Base-by-base conservation (phyloP, 2,329 filamentous ascomycete genomes). In the Aspergillus costaricaensis region DNA sequence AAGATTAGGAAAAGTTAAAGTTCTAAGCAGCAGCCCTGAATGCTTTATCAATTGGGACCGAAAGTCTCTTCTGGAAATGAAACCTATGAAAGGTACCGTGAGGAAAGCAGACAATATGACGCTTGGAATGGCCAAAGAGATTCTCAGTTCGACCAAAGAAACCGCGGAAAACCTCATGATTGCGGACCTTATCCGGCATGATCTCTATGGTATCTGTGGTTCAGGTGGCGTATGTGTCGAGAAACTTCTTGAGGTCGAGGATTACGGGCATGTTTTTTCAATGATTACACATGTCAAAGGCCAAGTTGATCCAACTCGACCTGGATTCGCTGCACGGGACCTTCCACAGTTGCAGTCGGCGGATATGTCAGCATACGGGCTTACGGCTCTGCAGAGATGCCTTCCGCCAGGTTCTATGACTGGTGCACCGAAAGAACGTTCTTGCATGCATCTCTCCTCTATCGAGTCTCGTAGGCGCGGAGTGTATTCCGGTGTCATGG, bases 91-190 rank as follows among this genome's bases (percentile, higher is more conserved):
- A 80, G 94, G 94, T 51, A 98, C 94, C 0, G 92, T 97, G n/a
- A 88, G 88, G 68, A 96, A 96, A 69, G 85, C 84, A 0, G 79
- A 82, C 0, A 81, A 81, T 1, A 86, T 89, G 39, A 95, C 89
- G 0, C 81, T 90, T n/a, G 84, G 83, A 5, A 84, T 90, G 69
- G 93, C 94, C 0, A 86, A 88, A 62, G 79, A 80, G 27, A 85
- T 96, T 41, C 84, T 97, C 14, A 86, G 89, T 59, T 85, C 91
- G 0, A 89, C 91, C 21, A 98, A 98, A 74, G 95, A 98, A 75
- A 88, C 91, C 68, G 94, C 94, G 0, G 94, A 98, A 79, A 98
- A 98, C 71, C 84, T 98, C 23, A 98, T 98, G 95, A 97, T 98
- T 69, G 93, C 96, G 2, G 94, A 98, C 74, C 82, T 98, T 1